Conservation (phyloP, 805 yeast genomes). For the Jamesozyma gamospora region DNA sequence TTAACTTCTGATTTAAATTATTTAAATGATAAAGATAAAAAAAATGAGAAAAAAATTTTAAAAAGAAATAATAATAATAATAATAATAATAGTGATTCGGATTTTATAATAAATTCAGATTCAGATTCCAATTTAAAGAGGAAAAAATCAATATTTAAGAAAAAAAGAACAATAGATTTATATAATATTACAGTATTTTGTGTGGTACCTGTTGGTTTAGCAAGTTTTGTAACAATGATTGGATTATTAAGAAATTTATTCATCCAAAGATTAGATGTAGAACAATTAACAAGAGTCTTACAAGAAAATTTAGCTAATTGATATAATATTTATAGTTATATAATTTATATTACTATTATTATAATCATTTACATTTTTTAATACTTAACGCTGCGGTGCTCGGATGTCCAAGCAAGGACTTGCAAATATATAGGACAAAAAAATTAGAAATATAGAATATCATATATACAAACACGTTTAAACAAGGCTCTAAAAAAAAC, state of each 20-base stretch:
- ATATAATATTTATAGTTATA: too few relatives aligned
- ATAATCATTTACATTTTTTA: too few relatives aligned
- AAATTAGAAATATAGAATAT: too few relatives aligned
- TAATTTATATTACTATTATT: too few relatives aligned
- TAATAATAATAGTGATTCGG: too few relatives aligned
- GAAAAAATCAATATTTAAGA: constrained; percentile 15
- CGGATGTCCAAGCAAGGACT: too few relatives aligned
- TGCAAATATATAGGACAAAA: too few relatives aligned
- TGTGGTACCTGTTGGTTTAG: constrained; percentile 94
- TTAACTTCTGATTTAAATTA: constrained; percentile 64
- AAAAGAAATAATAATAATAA: neutral
- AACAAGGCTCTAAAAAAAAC: too few relatives aligned
- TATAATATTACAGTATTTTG: constrained; percentile 90
- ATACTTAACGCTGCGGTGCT: too few relatives aligned
- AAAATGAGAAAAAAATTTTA: neutral
- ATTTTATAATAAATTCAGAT: neutral
- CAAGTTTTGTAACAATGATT: constrained; percentile 86
- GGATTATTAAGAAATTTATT: constrained; percentile 67
- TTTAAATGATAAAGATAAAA: constrained; percentile 12
- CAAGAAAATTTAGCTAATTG: constrained; percentile 1
- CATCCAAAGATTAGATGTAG: constrained; percentile 59
- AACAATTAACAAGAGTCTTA: constrained; percentile 23
- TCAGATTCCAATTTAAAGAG: constrained; percentile 22
- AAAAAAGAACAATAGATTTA: constrained; percentile 62
- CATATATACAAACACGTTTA: too few relatives aligned